phyloP scores from a whole-genome alignment of 306 rosid genomes.

The Datisca glomerata region DNA sequence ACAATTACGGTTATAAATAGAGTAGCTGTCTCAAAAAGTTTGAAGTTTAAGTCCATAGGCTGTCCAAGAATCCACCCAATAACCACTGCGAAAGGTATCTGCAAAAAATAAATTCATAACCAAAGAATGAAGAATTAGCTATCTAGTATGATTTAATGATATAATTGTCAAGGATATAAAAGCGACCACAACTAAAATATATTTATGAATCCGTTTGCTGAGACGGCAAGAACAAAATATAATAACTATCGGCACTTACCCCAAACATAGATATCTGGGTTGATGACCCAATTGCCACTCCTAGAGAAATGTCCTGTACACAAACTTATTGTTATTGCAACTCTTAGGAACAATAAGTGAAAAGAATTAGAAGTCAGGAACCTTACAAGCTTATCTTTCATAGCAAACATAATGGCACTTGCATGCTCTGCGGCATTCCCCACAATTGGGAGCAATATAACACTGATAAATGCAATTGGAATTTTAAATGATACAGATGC shows the following conservation, averaged over 20 bases:
- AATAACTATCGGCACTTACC: constrained; percentile 26
- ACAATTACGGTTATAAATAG: constrained; percentile 60
- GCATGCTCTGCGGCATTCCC: constrained; percentile 95
- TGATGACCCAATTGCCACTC: constrained; percentile 77
- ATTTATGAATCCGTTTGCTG: no score
- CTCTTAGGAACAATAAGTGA: neutral
- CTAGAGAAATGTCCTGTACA: constrained; percentile 66
- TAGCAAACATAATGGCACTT: constrained; percentile 76
- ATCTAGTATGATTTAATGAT: no score
- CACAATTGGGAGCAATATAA: constrained; percentile 73
- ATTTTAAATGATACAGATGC: constrained; percentile 50
- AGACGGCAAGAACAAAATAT: no score
- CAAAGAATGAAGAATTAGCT: no score
- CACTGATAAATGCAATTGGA: constrained; percentile 65
- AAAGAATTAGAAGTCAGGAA: constrained; percentile 3
- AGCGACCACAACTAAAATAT: no score
- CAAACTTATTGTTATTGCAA: constrained; percentile 9
- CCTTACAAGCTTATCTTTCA: constrained; percentile 81
- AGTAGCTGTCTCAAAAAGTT: constrained; percentile 70
- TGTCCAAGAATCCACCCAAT: constrained; percentile 63
- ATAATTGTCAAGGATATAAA: no score
- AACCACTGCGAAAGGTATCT: constrained; percentile 76
- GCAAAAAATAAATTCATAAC: no score
- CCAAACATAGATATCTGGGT: constrained; percentile 77
- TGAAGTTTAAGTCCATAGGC: constrained; percentile 72